Evolutionary conservation across 306 rosid genomes (phyloP).

Genomic region (Herpetospermum pedunculosum): DNA sequence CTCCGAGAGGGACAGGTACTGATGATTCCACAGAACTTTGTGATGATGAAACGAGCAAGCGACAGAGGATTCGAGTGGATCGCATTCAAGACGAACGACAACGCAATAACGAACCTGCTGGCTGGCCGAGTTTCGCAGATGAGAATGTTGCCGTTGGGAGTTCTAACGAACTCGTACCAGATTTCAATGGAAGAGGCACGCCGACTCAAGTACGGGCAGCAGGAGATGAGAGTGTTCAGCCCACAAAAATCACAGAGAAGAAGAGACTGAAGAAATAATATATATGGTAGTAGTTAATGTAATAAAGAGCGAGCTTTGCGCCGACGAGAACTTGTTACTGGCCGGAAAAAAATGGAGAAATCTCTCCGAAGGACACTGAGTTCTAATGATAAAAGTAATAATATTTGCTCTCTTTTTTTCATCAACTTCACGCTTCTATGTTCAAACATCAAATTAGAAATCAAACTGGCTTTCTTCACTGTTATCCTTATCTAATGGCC

Average conservation of each 20-base stretch:
- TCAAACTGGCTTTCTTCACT: too few relatives aligned
- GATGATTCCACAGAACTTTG: constrained; percentile 21
- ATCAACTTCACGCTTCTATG: neutral
- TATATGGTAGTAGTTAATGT: neutral
- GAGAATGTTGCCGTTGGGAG: constrained; percentile 12
- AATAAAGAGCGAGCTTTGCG: constrained; percentile 5
- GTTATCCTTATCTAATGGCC: too few relatives aligned
- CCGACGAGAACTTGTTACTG: constrained; percentile 3
- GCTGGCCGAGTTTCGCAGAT: constrained; percentile 17
- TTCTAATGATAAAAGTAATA: constrained; percentile 5
- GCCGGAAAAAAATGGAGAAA: constrained; percentile 3
- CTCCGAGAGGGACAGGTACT: constrained; percentile 16
- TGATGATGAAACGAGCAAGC: constrained; percentile 14
- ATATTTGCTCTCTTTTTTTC: neutral
- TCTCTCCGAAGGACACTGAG: constrained; percentile 2
- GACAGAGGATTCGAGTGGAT: constrained; percentile 21
- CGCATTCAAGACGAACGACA: constrained; percentile 21
- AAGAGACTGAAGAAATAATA: neutral
- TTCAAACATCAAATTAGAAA: too few relatives aligned
- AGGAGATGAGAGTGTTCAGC: constrained; percentile 14
- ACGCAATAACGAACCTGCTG: constrained; percentile 13
- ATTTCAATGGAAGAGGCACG: constrained; percentile 13
- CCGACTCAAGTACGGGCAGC: constrained; percentile 12
- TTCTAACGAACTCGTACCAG: constrained; percentile 2
- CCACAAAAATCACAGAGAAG: constrained; percentile 1